Base-by-base conservation (phyloP, 2,329 filamentous ascomycete genomes). In the Dryadomyces sulphureus region DNA sequence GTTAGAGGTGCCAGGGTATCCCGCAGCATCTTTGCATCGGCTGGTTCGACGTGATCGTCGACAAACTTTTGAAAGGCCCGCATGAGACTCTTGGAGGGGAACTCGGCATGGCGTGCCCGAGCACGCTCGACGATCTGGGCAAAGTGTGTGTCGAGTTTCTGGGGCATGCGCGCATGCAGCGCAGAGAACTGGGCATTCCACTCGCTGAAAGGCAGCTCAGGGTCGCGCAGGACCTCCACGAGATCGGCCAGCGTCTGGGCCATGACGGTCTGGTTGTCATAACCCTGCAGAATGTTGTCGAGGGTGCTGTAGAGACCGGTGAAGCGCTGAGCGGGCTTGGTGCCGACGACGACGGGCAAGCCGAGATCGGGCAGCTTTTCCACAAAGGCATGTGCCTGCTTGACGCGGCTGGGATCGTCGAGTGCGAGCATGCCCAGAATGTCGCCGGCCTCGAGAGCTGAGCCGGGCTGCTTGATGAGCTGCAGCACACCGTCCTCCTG, bases 211-310 rank as follows among this genome's bases (percentile, higher is more conserved):
- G 92, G 92, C 52, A 98, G 75, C 57, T 95, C 89, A 1, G 84
- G 79, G 58, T 94, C 78, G 38, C 90, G 81, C 20, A 98, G 76
- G 11, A 98, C 89, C 49, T 87, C 78, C n/a, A 95, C 80, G 34
- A 96, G 72, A 60, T 92, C 85, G 65, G 85, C 87, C 20, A 98
- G 71, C 1, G 88, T 92, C 49, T 78, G 65, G 44, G 78, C 75
- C 90, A 98, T 94, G 64, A 96, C 88, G 54, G 95, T 82, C 54
- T 94, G 90, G 73, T 98, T 98, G 67, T 98, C 92, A 59, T 87
- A 98, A 49, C 92, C 92, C 56, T 81, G 72, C 16, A 98, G 76
- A 54, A 98, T 96, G 65, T 95, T 89, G 59, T 76, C 70, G 40
- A 96, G 75, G 50, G 87, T 85, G 62, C 73, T 79, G 65, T 80